Evolutionary conservation across 23 red algal genomes (phyloP).

Genomic region (Gracilaria caudata): DNA sequence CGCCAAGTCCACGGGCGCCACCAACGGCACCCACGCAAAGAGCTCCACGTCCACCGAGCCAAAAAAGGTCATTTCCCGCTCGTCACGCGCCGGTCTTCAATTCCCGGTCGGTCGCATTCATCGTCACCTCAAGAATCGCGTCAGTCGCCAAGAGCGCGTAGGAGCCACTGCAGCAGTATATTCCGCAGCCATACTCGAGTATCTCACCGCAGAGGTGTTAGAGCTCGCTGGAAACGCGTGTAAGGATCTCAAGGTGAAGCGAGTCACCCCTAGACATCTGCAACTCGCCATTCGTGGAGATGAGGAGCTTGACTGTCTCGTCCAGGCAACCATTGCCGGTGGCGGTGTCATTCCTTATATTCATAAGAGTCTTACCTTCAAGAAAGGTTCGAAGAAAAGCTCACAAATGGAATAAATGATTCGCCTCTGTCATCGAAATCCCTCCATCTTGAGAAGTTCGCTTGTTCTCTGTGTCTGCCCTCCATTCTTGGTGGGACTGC

Average conservation of each 20-base stretch:
- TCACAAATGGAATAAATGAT: constrained; percentile 63
- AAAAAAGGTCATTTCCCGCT: constrained; percentile 77
- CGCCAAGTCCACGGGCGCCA: not conserved
- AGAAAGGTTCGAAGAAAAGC: constrained; percentile 57
- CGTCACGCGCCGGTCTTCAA: constrained; percentile 78
- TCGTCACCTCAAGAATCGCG: constrained; percentile 85
- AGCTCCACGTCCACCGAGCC: constrained; percentile 28
- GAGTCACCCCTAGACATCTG: constrained; percentile 86
- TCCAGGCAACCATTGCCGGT: constrained; percentile 94
- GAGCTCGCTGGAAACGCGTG: constrained; percentile 93
- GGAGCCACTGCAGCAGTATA: constrained; percentile 96
- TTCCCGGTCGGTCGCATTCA: constrained; percentile 94
- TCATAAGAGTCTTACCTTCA: constrained; percentile 81
- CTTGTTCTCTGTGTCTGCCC: not conserved
- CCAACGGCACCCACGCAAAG: not conserved
- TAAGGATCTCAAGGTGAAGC: constrained; percentile 88
- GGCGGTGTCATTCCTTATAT: constrained; percentile 96
- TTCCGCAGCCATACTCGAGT: constrained; percentile 91
- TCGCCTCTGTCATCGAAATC: not conserved
- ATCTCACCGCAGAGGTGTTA: constrained; percentile 93
- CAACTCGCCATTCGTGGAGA: constrained; percentile 95
- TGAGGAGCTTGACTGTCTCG: constrained; percentile 88
- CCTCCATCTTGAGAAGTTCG: not conserved
- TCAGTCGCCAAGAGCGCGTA: constrained; percentile 73
- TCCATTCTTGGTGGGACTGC: not conserved